Conservation (phyloP, 345 rosid species). For the Eutrema heterophyllum region DNA sequence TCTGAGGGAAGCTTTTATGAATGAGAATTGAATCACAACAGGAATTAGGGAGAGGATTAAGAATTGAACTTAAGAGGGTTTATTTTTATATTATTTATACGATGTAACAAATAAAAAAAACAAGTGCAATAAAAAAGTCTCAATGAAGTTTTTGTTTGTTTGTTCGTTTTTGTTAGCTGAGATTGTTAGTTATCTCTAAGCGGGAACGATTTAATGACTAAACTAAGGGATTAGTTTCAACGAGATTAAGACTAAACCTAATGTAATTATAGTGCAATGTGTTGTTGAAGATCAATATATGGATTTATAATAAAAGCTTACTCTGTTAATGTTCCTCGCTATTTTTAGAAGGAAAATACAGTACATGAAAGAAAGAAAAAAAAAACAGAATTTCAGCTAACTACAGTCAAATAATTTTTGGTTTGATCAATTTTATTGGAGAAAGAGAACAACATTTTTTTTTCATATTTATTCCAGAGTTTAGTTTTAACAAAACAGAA, state of each 20-base stretch:
- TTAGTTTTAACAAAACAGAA: neutral
- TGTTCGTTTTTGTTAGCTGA: neutral
- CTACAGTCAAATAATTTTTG: neutral
- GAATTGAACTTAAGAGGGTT: neutral
- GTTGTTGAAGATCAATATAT: neutral
- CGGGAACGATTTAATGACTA: neutral
- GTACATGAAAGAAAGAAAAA: neutral
- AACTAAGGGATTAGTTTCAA: conserved; percentile 11
- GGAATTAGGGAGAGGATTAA: neutral
- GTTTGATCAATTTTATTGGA: neutral
- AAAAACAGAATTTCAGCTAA: neutral
- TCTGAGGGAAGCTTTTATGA: neutral
- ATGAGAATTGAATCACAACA: neutral
- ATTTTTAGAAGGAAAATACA: neutral
- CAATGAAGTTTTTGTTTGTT: neutral
- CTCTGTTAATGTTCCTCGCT: neutral
- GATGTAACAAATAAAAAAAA: neutral
- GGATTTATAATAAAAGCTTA: neutral
- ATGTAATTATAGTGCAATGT: neutral
- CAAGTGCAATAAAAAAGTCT: neutral
- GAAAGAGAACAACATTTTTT: neutral
- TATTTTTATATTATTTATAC: neutral
- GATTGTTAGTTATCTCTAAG: neutral
- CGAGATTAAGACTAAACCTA: conserved; percentile 4
- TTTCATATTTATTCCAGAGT: neutral